Percentiles rank a stretch among this genome's conserved stretches.
Conservation (phyloP, 1,284 basidiomycete species). For the Puccinia polysora region DNA sequence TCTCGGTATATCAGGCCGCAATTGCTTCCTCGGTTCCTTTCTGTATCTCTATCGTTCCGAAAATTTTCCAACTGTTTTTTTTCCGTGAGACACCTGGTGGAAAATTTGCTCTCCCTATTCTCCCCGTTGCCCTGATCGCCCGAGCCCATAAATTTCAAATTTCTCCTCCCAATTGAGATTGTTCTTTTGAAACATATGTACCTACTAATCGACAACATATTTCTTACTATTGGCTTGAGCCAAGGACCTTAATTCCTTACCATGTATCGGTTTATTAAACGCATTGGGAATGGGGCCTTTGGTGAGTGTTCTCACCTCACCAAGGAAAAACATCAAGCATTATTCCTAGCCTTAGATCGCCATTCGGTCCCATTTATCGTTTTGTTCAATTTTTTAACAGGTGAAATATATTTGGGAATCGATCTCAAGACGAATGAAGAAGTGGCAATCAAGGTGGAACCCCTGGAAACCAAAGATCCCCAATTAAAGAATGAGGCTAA, state of each 20-base stretch:
- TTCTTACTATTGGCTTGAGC: constrained; percentile 5
- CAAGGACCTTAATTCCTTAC: not conserved
- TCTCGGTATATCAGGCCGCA: constrained; percentile 12
- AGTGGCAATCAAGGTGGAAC: constrained; percentile 54
- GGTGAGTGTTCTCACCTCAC: constrained; percentile 8
- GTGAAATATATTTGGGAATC: constrained; percentile 54
- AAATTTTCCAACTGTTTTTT: constrained; percentile 1
- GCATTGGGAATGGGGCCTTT: constrained; percentile 37
- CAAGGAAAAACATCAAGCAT: not conserved
- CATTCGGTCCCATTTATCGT: constrained; percentile 46
- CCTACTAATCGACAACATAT: not conserved
- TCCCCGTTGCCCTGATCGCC: not conserved
- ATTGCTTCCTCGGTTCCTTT: not conserved
- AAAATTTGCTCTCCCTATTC: not conserved
- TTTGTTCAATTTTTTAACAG: constrained; percentile 47
- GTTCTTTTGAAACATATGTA: not conserved
- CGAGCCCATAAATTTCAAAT: not conserved
- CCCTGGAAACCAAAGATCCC: constrained; percentile 54
- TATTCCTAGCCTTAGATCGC: not conserved
- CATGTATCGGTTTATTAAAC: constrained; percentile 33
- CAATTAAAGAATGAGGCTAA: constrained; percentile 54
- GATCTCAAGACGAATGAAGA: constrained; percentile 54
- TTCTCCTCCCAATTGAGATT: not conserved
- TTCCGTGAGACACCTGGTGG: not conserved
- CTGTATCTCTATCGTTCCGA: constrained; percentile 1